phyloP scores from a whole-genome alignment of 768 basidiomycete species.

The Kwoniella botswanensis region DNA sequence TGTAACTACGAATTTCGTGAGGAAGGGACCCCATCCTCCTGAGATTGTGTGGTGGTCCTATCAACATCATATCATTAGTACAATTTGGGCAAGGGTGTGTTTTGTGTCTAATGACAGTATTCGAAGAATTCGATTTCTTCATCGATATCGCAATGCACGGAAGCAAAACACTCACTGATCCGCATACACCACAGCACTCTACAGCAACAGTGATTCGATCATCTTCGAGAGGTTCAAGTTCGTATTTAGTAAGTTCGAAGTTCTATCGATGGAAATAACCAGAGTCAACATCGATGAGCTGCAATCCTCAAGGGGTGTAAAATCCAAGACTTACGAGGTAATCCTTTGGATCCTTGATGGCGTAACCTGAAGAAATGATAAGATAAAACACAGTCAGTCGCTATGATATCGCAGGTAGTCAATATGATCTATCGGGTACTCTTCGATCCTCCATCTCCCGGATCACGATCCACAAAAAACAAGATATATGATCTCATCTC shows the following conservation, averaged over 20 bases:
- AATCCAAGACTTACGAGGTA: slow-evolving; percentile 42
- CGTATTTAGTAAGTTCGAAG: slow-evolving; percentile 56
- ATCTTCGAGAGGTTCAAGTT: slow-evolving; percentile 52
- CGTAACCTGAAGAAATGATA: slow-evolving; percentile 41
- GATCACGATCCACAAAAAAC: too few species aligned
- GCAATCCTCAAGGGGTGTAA: not conserved
- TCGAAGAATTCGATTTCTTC: too few species aligned
- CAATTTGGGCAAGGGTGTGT: too few species aligned
- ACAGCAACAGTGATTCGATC: slow-evolving; percentile 55
- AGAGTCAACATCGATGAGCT: not conserved
- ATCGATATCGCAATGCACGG: too few species aligned
- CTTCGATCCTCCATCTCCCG: not conserved
- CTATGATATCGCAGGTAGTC: too few species aligned
- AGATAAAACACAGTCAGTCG: not conserved
- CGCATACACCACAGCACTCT: slow-evolving; percentile 54
- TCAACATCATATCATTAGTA: too few species aligned
- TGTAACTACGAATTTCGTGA: slow-evolving; percentile 52
- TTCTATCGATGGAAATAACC: slow-evolving; percentile 27
- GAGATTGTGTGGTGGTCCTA: slow-evolving; percentile 58
- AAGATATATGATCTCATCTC: not conserved
- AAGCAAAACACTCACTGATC: slow-evolving; percentile 37
- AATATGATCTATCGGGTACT: slow-evolving; percentile 19
- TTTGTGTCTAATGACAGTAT: too few species aligned
- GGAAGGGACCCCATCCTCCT: slow-evolving; percentile 57
- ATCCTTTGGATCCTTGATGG: slow-evolving; percentile 55